Percentiles rank a stretch among this genome's conserved stretches.
These are phyloP conservation scores for Pogostemon cablin DNA, from an alignment of 257 asterid genomes.

Conservation along the genomic window DNA sequence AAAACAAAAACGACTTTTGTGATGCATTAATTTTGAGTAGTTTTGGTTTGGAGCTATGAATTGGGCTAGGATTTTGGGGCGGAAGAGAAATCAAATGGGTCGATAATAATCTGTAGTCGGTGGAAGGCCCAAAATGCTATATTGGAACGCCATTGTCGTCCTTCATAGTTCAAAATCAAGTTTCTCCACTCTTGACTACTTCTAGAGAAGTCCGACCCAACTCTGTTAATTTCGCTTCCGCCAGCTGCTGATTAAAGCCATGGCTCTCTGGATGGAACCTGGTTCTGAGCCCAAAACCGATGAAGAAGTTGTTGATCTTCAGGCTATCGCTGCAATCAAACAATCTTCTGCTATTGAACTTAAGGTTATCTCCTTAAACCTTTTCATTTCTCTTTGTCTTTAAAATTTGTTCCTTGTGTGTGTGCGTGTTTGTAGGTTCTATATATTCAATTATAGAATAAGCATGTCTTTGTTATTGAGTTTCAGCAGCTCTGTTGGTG, in stretches of 20 bases:
- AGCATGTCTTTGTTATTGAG: background rate
- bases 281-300: conserved; percentile 67
- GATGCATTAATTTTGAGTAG: no score
- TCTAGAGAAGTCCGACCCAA: conserved; percentile 24
- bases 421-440: background rate
- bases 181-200: background rate
- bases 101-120: no score
- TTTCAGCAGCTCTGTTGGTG: background rate
- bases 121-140: conserved; percentile 9
- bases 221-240: conserved; percentile 5
- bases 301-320: conserved; percentile 60
- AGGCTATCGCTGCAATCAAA: conserved; percentile 81
- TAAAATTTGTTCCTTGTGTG: background rate
- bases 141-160: background rate
- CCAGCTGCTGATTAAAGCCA: conserved; percentile 16
- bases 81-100: background rate
- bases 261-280: conserved; percentile 81
- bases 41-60: no score
- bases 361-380: conserved; percentile 50
- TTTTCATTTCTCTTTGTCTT: background rate
- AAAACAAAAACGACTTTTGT: no score
- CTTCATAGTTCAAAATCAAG: conserved; percentile 1
- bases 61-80: background rate
- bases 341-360: conserved; percentile 76
- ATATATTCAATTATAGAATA: background rate